Percentiles rank a stretch among this genome's conserved stretches.
phyloP scores from a whole-genome alignment of 495 filamentous ascomycete genomes.

The Immersiella caudata region DNA sequence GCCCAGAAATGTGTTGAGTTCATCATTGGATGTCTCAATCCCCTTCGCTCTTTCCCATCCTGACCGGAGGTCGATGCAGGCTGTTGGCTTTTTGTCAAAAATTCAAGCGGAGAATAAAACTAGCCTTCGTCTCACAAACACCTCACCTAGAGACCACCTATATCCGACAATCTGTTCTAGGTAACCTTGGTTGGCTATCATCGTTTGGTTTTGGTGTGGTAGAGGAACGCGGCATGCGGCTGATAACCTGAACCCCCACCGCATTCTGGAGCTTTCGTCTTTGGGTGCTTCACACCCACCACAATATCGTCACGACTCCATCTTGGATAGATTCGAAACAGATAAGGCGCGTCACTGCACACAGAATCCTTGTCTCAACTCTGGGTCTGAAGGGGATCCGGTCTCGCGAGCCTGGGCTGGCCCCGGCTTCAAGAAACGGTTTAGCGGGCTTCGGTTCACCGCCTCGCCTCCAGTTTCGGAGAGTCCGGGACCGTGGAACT shows the following conservation, averaged over 20 bases:
- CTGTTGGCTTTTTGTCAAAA: no score
- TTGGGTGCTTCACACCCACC: neutral
- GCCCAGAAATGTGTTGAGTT: no score
- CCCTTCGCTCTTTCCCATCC: no score
- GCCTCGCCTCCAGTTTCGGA: slow-evolving; percentile 18
- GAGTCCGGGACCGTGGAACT: slow-evolving; percentile 5
- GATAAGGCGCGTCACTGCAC: neutral
- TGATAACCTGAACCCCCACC: neutral
- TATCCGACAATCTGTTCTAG: neutral
- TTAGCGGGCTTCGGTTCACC: slow-evolving; percentile 11
- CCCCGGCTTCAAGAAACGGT: neutral
- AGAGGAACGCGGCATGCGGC: neutral
- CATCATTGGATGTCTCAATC: no score
- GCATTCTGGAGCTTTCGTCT: neutral
- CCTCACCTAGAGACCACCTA: neutral
- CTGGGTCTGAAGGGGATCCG: neutral
- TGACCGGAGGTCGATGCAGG: no score
- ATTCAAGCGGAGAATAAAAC: no score
- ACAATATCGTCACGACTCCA: neutral
- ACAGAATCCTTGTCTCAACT: neutral
- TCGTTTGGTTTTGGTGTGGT: neutral
- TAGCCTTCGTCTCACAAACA: no score
- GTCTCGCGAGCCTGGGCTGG: neutral
- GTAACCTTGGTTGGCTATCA: neutral
- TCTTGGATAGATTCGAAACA: neutral